These are phyloP conservation scores for Suillus plorans DNA, from an alignment of 768 basidiomycete genomes.

Conservation along the genomic window DNA sequence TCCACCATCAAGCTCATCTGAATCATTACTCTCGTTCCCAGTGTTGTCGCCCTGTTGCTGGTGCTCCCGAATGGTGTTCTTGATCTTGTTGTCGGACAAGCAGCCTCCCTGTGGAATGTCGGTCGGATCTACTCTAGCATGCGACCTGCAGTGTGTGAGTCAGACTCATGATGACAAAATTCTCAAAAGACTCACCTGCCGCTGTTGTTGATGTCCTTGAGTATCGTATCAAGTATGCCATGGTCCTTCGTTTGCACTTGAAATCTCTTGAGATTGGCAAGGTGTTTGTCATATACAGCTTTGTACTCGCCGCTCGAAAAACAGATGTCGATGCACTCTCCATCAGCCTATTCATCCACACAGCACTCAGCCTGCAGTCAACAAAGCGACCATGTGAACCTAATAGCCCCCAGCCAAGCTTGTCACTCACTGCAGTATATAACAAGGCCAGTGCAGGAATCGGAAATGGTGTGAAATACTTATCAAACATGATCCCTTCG, in stretches of 20 bases:
- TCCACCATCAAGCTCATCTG: too few relatives aligned
- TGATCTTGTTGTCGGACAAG: too few relatives aligned
- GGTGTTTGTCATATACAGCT: slow-evolving; percentile 12
- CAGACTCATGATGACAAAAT: too few relatives aligned
- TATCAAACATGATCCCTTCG: slow-evolving; percentile 16
- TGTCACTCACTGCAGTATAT: neutral
- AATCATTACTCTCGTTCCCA: too few relatives aligned
- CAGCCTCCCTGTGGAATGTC: too few relatives aligned
- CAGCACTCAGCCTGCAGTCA: slow-evolving; percentile 13
- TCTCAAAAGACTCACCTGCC: neutral
- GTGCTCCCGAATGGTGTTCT: too few relatives aligned
- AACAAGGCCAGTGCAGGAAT: slow-evolving; percentile 14
- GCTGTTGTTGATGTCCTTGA: slow-evolving; percentile 7
- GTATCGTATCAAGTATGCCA: slow-evolving; percentile 7
- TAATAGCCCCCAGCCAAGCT: too few relatives aligned
- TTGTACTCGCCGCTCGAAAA: slow-evolving; percentile 18
- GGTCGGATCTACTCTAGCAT: too few relatives aligned
- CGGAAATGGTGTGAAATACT: slow-evolving; percentile 19
- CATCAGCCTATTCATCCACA: slow-evolving; percentile 19
- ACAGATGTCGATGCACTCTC: slow-evolving; percentile 4
- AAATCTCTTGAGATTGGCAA: slow-evolving; percentile 9
- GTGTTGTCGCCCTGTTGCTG: too few relatives aligned
- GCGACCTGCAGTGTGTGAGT: too few relatives aligned
- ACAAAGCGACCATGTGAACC: neutral
- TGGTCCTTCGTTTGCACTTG: slow-evolving; percentile 1